phyloP scores from a whole-genome alignment of 2,329 filamentous ascomycete genomes.

The Cytospora piceicola region DNA sequence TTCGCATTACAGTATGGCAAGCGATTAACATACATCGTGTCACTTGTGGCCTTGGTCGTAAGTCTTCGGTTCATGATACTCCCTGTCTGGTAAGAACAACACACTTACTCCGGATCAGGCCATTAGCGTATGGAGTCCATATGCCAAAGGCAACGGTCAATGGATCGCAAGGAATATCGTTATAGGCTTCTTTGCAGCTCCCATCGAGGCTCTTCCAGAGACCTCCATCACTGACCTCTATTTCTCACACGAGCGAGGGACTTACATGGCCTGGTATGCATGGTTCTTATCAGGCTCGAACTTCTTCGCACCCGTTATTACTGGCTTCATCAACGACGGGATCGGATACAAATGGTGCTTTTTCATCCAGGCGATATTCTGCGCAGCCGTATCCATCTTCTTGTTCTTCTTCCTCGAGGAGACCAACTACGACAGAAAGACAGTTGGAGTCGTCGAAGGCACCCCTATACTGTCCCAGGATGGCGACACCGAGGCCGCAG shows the following conservation, averaged over 20 bases:
- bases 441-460: conserved; percentile 32
- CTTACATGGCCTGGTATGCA: conserved; percentile 38
- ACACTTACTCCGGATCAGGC: conserved; percentile 12
- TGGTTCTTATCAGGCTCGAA: conserved; percentile 37
- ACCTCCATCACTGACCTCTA: conserved; percentile 45
- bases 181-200: conserved; percentile 45
- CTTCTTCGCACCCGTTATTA: conserved; percentile 41
- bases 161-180: conserved; percentile 45
- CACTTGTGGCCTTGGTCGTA: conserved; percentile 30
- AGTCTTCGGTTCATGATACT: neutral
- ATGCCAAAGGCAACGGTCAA: conserved; percentile 38
- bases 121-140: conserved; percentile 30
- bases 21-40: conserved; percentile 34
- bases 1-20: conserved; percentile 49
- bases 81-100: neutral
- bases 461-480: conserved; percentile 1
- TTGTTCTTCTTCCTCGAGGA: conserved; percentile 59
- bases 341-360: conserved; percentile 41
- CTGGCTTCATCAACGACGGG: conserved; percentile 41
- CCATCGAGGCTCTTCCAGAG: conserved; percentile 47
- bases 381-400: conserved; percentile 35
- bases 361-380: conserved; percentile 39
- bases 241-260: conserved; percentile 38
- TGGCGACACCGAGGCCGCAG: conserved; percentile 15
- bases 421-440: conserved; percentile 48